phyloP scores from a whole-genome alignment of 1,139 yeast genomes.

The Saccharomyces hybrid region DNA sequence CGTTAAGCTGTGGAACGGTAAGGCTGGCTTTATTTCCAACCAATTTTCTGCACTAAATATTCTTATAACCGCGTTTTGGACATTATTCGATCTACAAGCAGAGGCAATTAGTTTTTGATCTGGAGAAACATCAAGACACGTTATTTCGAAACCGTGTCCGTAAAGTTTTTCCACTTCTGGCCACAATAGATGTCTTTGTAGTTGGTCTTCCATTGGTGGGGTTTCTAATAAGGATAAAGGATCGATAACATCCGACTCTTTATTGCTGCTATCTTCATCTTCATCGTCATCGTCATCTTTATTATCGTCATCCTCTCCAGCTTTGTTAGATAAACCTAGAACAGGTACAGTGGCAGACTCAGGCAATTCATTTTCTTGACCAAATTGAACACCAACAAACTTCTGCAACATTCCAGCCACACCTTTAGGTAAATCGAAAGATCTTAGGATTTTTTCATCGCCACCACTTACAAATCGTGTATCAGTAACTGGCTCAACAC shows the following conservation, averaged over 20 bases:
- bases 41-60: slow-evolving; percentile 59
- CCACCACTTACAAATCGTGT: slow-evolving; percentile 84
- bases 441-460: slow-evolving; percentile 86
- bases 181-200: slow-evolving; percentile 87
- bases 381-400: slow-evolving; percentile 41
- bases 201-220: slow-evolving; percentile 83
- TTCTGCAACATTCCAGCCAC: slow-evolving; percentile 55
- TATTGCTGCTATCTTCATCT: slow-evolving; percentile 35
- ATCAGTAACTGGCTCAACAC: slow-evolving; percentile 55
- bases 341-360: slow-evolving; percentile 90
- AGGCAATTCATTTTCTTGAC: slow-evolving; percentile 28
- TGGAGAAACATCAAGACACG: slow-evolving; percentile 66
- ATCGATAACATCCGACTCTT: slow-evolving; percentile 38
- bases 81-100: slow-evolving; percentile 83
- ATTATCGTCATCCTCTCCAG: slow-evolving; percentile 47
- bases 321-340: slow-evolving; percentile 88
- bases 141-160: slow-evolving; percentile 95
- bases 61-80: slow-evolving; percentile 79
- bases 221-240: slow-evolving; percentile 34
- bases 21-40: slow-evolving; percentile 46
- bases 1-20: slow-evolving; percentile 70
- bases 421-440: slow-evolving; percentile 82
- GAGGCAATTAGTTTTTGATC: slow-evolving; percentile 66
- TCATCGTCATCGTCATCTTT: slow-evolving; percentile 39
- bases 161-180: slow-evolving; percentile 92